These are phyloP conservation scores for Blastomyces gilchristii DNA, from an alignment of 2,329 filamentous ascomycete genomes.

Conservation along the genomic window DNA sequence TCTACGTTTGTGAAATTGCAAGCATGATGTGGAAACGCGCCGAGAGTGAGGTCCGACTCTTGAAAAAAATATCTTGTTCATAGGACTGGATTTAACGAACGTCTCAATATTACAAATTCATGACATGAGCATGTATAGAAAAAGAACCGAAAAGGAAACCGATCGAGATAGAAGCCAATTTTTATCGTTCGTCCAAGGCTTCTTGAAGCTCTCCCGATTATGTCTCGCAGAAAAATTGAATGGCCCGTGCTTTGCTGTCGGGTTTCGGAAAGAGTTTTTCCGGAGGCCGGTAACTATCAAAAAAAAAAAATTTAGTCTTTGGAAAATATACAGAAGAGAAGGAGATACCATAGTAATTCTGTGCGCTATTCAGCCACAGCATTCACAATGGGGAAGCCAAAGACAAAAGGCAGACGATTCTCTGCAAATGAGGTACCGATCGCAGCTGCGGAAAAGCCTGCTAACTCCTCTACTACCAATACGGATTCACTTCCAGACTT, in stretches of 20 bases:
- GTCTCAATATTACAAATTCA: background rate
- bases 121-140: background rate
- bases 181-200: background rate
- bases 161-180: background rate
- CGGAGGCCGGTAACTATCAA: constrained; percentile 9
- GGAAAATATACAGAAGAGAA: background rate
- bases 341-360: background rate
- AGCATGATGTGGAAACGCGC: background rate
- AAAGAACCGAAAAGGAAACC: background rate
- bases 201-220: no score
- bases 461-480: constrained; percentile 16
- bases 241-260: background rate
- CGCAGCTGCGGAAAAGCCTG: constrained; percentile 13
- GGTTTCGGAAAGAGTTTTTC: background rate
- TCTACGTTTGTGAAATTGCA: constrained; percentile 16
- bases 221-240: background rate
- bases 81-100: background rate
- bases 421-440: constrained; percentile 19
- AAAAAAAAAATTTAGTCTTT: constrained; percentile 1
- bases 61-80: background rate
- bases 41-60: background rate
- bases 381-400: constrained; percentile 30
- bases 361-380: constrained; percentile 14
- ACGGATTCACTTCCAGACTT: constrained; percentile 26
- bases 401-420: constrained; percentile 24